phyloP scores from a whole-genome alignment of 768 basidiomycete genomes.

The Boletus rex-veris region DNA sequence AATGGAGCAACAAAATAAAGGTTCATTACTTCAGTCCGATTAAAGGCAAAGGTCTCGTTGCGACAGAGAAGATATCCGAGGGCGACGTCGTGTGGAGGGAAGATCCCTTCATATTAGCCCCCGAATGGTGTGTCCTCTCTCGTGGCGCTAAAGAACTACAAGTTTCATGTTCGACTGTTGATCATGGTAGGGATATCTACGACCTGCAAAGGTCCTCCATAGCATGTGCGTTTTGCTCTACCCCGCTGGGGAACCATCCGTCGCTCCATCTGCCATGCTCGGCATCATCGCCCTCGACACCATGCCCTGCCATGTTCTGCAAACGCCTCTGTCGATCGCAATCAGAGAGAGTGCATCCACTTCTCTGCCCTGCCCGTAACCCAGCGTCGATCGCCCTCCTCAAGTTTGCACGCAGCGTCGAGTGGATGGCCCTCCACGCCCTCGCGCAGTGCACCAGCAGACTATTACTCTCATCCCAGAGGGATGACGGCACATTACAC shows the following conservation, averaged over 20 bases:
- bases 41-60: conserved; percentile 84
- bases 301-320: conserved; percentile 72
- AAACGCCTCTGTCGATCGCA: conserved; percentile 72
- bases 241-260: conserved; percentile 46
- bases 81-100: conserved; percentile 85
- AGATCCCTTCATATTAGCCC: conserved; percentile 75
- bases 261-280: conserved; percentile 53
- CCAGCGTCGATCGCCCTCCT: conserved; percentile 62
- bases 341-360: conserved; percentile 58
- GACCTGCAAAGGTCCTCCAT: conserved; percentile 55
- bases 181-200: conserved; percentile 63
- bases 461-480: conserved; percentile 53
- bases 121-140: conserved; percentile 61
- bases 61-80: conserved; percentile 58
- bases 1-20: conserved; percentile 61
- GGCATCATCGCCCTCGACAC: conserved; percentile 37
- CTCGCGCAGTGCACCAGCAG: conserved; percentile 63
- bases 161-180: neutral
- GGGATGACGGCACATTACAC: conserved; percentile 34
- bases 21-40: conserved; percentile 64
- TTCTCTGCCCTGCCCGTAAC: conserved; percentile 75
- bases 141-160: too few relatives aligned
- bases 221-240: conserved; percentile 75
- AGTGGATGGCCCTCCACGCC: conserved; percentile 74
- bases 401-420: conserved; percentile 51